Evolutionary conservation across 2,329 filamentous ascomycete genomes (phyloP).

Genomic region (Drechslerella stenobrocha): DNA sequence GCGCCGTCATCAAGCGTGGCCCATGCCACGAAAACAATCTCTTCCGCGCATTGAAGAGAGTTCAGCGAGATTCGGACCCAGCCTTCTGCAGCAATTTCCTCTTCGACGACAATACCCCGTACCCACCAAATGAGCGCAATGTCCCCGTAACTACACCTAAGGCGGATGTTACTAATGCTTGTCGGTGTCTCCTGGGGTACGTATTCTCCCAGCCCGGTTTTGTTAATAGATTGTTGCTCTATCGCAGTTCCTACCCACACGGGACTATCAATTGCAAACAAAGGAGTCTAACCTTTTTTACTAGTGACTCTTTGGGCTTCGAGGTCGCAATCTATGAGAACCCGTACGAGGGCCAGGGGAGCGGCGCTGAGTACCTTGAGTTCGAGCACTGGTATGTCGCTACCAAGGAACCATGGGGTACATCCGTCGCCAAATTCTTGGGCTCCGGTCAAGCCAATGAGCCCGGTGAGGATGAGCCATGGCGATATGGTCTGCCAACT

Average conservation of each 20-base stretch:
- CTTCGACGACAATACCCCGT: neutral
- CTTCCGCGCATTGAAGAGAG: no score
- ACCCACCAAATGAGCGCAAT: neutral
- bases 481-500: neutral
- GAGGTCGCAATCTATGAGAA: slow-evolving; percentile 4
- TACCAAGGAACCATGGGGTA: neutral
- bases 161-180: neutral
- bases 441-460: neutral
- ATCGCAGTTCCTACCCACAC: neutral
- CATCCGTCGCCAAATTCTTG: neutral
- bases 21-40: no score
- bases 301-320: slow-evolving; percentile 1
- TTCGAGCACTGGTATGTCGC: neutral
- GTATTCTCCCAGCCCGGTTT: neutral
- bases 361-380: no score
- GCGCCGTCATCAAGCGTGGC: no score
- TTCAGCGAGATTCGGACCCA: no score
- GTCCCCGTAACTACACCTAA: neutral
- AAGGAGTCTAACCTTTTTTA: neutral
- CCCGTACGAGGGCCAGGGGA: neutral
- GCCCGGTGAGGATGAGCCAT: neutral
- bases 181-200: neutral
- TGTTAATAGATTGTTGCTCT: neutral
- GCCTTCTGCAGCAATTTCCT: neutral
- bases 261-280: neutral